Evolutionary conservation across 1,139 yeast species (phyloP).

Genomic region (Taiozyma sp.): DNA sequence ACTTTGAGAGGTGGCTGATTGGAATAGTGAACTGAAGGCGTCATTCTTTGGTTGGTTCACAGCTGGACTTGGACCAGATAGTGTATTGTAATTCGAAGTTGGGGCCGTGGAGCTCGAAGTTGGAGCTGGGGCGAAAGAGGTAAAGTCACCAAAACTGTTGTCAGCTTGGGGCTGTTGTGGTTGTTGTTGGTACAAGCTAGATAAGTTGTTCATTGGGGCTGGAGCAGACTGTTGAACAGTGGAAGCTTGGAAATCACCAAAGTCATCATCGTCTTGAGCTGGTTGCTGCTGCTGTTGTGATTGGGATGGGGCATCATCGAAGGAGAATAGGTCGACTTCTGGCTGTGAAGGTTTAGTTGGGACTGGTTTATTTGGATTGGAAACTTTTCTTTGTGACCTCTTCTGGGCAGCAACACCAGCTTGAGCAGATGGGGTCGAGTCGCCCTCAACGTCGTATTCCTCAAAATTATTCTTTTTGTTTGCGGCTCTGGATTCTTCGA

Average conservation of each 20-base stretch:
- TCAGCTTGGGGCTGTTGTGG: slow-evolving; percentile 12
- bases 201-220: slow-evolving; percentile 13
- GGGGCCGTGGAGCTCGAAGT: slow-evolving; percentile 13
- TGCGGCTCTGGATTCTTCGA: slow-evolving; percentile 39
- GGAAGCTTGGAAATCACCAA: slow-evolving; percentile 92
- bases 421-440: slow-evolving; percentile 16
- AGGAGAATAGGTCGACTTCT: slow-evolving; percentile 49
- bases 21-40: slow-evolving; percentile 79
- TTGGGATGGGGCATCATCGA: slow-evolving; percentile 31
- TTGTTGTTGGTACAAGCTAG: slow-evolving; percentile 14
- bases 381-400: slow-evolving; percentile 7
- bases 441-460: slow-evolving; percentile 57
- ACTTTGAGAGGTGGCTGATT: slow-evolving; percentile 54
- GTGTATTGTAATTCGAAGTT: slow-evolving; percentile 8
- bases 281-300: slow-evolving; percentile 10
- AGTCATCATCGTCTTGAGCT: slow-evolving; percentile 78
- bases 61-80: slow-evolving; percentile 30
- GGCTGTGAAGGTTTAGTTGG: slow-evolving; percentile 26
- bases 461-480: slow-evolving; percentile 67
- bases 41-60: slow-evolving; percentile 41
- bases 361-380: slow-evolving; percentile 20
- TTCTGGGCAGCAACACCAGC: slow-evolving; percentile 10
- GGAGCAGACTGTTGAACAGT: slow-evolving; percentile 23
- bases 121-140: slow-evolving; percentile 16
- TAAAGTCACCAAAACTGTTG: slow-evolving; percentile 22